Conservation (phyloP, 2,329 filamentous ascomycete genomes). For the Microsporum audouinii region DNA sequence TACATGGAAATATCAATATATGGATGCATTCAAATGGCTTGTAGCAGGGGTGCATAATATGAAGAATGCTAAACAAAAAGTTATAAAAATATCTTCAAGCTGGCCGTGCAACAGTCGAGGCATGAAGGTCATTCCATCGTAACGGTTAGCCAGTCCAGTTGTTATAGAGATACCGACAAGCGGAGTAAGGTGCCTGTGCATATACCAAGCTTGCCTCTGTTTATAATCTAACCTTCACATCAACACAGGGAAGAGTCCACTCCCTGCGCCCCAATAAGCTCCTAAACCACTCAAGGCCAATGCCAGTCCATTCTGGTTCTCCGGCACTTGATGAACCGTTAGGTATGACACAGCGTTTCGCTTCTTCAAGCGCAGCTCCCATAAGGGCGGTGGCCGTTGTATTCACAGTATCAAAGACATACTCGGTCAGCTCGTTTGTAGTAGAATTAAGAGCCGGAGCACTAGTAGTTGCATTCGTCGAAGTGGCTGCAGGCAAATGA, state of each 20-base stretch:
- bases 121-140: not conserved
- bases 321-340: slow-evolving; percentile 25
- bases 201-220: not conserved
- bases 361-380: slow-evolving; percentile 54
- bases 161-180: not conserved
- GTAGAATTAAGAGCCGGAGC: slow-evolving; percentile 19
- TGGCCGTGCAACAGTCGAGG: not conserved
- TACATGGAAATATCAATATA: too few relatives aligned
- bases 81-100: not conserved
- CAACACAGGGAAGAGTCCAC: slow-evolving; percentile 84
- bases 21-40: too few relatives aligned
- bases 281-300: slow-evolving; percentile 76
- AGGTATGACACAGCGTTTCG: slow-evolving; percentile 31
- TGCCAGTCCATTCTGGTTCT: slow-evolving; percentile 57
- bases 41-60: too few relatives aligned
- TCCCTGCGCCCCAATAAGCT: slow-evolving; percentile 71
- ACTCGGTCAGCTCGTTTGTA: slow-evolving; percentile 25
- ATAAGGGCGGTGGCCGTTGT: slow-evolving; percentile 58
- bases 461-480: slow-evolving; percentile 12
- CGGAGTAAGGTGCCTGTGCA: not conserved
- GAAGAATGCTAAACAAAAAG: not conserved
- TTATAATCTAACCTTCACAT: slow-evolving; percentile 71
- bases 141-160: not conserved
- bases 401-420: slow-evolving; percentile 45
- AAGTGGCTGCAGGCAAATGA: slow-evolving; percentile 9